Conservation (phyloP, 1,284 basidiomycete species). For the Sphaerobolus stellatus region DNA sequence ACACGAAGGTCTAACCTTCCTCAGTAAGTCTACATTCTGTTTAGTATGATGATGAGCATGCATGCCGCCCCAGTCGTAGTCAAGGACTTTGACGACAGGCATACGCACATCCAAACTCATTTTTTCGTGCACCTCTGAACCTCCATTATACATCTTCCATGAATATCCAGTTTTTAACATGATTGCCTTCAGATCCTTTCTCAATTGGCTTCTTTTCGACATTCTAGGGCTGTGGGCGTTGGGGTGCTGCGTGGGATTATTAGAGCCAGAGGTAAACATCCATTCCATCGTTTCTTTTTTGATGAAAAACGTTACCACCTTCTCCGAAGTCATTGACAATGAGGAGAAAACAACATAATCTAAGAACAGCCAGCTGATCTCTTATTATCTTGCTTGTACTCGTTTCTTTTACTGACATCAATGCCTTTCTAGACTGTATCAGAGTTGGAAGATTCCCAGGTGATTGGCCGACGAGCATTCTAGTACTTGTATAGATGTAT, state of each 20-base stretch:
- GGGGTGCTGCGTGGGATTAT: not conserved
- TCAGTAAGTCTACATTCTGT: too few relatives aligned
- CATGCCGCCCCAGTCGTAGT: conserved; percentile 27
- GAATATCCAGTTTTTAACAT: conserved; percentile 3
- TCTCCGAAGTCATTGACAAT: conserved; percentile 16
- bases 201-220: not conserved
- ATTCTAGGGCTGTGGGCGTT: not conserved
- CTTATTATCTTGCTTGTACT: not conserved
- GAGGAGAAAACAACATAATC: conserved; percentile 17
- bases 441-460: not conserved
- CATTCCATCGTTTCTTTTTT: not conserved
- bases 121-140: conserved; percentile 22
- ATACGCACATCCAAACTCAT: conserved; percentile 22
- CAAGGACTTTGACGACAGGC: conserved; percentile 23
- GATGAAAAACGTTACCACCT: conserved; percentile 20
- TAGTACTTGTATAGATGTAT: too few relatives aligned
- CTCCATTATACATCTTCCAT: not conserved
- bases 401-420: not conserved
- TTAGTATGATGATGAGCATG: conserved; percentile 17
- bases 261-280: not conserved
- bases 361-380: conserved; percentile 27
- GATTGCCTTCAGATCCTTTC: not conserved
- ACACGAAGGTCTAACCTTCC: too few relatives aligned
- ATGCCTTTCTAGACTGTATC: not conserved
- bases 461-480: not conserved